Percentiles rank a stretch among this genome's conserved stretches.
Evolutionary conservation across 2,329 filamentous ascomycete genomes (phyloP).

Genomic region (Ophiocordyceps australis): DNA sequence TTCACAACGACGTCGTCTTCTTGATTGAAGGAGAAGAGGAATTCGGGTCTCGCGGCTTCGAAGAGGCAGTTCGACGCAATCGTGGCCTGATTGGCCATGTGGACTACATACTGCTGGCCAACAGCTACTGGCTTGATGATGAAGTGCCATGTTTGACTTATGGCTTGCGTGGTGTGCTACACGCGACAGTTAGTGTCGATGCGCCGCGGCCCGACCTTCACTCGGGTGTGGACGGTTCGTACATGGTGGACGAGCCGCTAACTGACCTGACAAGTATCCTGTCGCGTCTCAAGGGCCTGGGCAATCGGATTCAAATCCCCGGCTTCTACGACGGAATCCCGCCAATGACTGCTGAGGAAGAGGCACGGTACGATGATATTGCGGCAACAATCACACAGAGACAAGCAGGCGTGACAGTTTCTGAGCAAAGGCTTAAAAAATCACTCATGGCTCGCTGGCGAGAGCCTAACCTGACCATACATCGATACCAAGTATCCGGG

Average conservation of each 20-base stretch:
- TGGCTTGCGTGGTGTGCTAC: slow-evolving; percentile 79
- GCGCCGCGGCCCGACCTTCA: slow-evolving; percentile 79
- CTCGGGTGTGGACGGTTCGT: slow-evolving; percentile 90
- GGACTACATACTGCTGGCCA: slow-evolving; percentile 88
- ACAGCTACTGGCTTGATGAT: slow-evolving; percentile 98
- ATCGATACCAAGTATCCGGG: slow-evolving; percentile 82
- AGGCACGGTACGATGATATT: slow-evolving; percentile 70
- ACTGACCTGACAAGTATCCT: slow-evolving; percentile 80
- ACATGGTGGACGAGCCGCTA: slow-evolving; percentile 74
- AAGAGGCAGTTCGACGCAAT: slow-evolving; percentile 60
- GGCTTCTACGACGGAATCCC: slow-evolving; percentile 78
- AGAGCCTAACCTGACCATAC: slow-evolving; percentile 85
- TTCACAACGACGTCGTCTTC: slow-evolving; percentile 82
- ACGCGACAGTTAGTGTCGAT: slow-evolving; percentile 78
- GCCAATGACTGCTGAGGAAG: slow-evolving; percentile 56
- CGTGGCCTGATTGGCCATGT: slow-evolving; percentile 76
- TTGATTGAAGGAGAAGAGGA: slow-evolving; percentile 96
- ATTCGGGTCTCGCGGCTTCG: slow-evolving; percentile 80
- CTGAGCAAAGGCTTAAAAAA: slow-evolving; percentile 54
- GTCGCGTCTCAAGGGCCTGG: slow-evolving; percentile 61
- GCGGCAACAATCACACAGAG: slow-evolving; percentile 55
- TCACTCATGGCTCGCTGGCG: slow-evolving; percentile 90
- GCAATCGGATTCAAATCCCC: slow-evolving; percentile 70
- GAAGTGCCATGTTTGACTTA: slow-evolving; percentile 92
- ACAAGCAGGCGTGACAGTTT: slow-evolving; percentile 40